Evolutionary conservation across 192 early-diverging fungal species (phyloP).

Genomic region (Coemansia sp.): DNA sequence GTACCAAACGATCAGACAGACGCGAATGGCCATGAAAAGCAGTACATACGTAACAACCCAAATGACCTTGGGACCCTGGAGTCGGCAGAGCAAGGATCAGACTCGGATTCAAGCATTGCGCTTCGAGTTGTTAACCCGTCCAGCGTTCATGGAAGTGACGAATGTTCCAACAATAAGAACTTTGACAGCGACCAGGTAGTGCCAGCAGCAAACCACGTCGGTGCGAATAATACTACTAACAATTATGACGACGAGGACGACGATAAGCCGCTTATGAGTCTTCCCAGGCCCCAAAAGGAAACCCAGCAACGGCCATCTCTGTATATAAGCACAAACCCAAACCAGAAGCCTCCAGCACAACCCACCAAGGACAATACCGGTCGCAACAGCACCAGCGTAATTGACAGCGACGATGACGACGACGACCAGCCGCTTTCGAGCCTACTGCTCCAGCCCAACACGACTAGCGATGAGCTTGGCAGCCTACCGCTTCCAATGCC

Average conservation of each 20-base stretch:
- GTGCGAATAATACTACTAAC: not conserved
- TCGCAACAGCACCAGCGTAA: slow-evolving; percentile 15
- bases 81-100: not conserved
- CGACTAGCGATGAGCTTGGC: slow-evolving; percentile 31
- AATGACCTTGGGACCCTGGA: not conserved
- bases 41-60: not conserved
- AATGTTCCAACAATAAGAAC: slow-evolving; percentile 1
- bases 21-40: not conserved
- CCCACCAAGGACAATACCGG: slow-evolving; percentile 17
- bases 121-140: slow-evolving; percentile 32
- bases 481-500: slow-evolving; percentile 46
- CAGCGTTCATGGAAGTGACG: slow-evolving; percentile 17
- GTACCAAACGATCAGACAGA: not conserved
- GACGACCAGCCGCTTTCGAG: slow-evolving; percentile 51
- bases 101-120: slow-evolving; percentile 11
- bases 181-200: slow-evolving; percentile 9
- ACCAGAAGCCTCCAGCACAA: not conserved
- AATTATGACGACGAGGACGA: slow-evolving; percentile 30
- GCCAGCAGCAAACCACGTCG: slow-evolving; percentile 1
- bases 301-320: slow-evolving; percentile 8
- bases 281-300: slow-evolving; percentile 17
- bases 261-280: slow-evolving; percentile 28
- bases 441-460: slow-evolving; percentile 24
- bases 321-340: slow-evolving; percentile 16
- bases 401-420: slow-evolving; percentile 20